A percentile compares a stretch with the other conserved stretches of the same genome.
Conservation (phyloP, 2,329 filamentous ascomycete genomes). For the Phaeosphaeria sp. region DNA sequence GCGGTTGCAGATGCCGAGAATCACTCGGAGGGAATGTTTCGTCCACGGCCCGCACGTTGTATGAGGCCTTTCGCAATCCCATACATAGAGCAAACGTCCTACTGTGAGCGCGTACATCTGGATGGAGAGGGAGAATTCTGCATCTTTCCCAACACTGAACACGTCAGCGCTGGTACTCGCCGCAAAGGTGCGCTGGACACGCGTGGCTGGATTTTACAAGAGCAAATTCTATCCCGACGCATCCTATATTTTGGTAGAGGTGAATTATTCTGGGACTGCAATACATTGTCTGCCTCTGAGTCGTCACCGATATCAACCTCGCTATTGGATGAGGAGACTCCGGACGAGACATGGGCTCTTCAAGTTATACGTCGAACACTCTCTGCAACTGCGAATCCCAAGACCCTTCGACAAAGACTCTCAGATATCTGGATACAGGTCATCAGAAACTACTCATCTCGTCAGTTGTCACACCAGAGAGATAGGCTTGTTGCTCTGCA, state of each 20-base stretch:
- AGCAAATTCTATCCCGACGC: conserved; percentile 14
- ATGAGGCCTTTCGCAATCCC: not conserved
- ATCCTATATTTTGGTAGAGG: conserved; percentile 10
- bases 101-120: not conserved
- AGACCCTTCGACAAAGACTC: not conserved
- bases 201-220: conserved; percentile 17
- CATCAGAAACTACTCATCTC: conserved; percentile 11
- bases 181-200: conserved; percentile 10
- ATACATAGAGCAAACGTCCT: not conserved
- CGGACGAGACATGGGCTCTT: conserved; percentile 14
- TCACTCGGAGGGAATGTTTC: conserved; percentile 1
- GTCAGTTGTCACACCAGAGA: conserved; percentile 3
- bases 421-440: conserved; percentile 9
- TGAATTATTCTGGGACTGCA: conserved; percentile 16
- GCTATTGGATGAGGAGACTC: conserved; percentile 7
- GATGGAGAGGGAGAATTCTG: not conserved
- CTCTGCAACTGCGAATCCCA: not conserved
- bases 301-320: conserved; percentile 13
- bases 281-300: conserved; percentile 13
- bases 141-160: not conserved
- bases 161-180: not conserved
- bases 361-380: conserved; percentile 10
- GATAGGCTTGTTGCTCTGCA: conserved; percentile 14
- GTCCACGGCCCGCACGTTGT: not conserved
- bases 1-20: conserved; percentile 11